Conservation (phyloP, 768 basidiomycete genomes). For the Tylopilus plumbeoviolaceoides region DNA sequence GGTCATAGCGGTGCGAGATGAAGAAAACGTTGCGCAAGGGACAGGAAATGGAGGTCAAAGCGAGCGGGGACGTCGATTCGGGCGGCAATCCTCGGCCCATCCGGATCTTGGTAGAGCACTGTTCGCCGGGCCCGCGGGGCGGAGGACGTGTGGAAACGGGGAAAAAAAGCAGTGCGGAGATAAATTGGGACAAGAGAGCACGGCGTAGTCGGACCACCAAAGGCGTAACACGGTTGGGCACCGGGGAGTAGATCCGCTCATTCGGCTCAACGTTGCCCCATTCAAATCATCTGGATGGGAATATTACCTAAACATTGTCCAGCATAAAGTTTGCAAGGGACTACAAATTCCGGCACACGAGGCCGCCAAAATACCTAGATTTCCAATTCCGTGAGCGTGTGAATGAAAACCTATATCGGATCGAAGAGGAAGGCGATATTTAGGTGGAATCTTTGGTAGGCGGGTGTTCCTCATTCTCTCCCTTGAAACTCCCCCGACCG, state of each 20-base stretch:
- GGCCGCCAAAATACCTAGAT: constrained; percentile 23
- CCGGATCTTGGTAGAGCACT: constrained; percentile 25
- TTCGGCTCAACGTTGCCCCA: constrained; percentile 7
- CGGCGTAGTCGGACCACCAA: constrained; percentile 18
- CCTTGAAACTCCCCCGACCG: constrained; percentile 17
- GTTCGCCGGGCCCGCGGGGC: constrained; percentile 27
- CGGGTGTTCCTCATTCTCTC: constrained; percentile 30
- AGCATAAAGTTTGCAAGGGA: constrained; percentile 24
- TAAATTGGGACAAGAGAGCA: constrained; percentile 18
- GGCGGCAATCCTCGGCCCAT: constrained; percentile 22
- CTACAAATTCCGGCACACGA: constrained; percentile 34
- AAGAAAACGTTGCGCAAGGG: constrained; percentile 32
- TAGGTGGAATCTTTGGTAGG: constrained; percentile 23
- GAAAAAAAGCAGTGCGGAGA: constrained; percentile 18
- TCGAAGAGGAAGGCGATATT: constrained; percentile 21
- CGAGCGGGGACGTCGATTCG: constrained; percentile 7
- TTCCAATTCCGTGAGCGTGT: constrained; percentile 9
- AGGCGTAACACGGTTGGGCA: constrained; percentile 23
- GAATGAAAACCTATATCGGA: constrained; percentile 13
- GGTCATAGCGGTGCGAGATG: constrained; percentile 27
- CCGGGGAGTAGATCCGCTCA: constrained; percentile 19
- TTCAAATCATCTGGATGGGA: constrained; percentile 15
- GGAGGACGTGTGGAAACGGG: constrained; percentile 3
- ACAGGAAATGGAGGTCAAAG: constrained; percentile 8
- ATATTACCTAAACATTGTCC: constrained; percentile 28